Evolutionary conservation across 1,284 basidiomycete genomes (phyloP), one percentile per base, ranked within the genome.

Genomic region (Porogramme epimiltina): DNA sequence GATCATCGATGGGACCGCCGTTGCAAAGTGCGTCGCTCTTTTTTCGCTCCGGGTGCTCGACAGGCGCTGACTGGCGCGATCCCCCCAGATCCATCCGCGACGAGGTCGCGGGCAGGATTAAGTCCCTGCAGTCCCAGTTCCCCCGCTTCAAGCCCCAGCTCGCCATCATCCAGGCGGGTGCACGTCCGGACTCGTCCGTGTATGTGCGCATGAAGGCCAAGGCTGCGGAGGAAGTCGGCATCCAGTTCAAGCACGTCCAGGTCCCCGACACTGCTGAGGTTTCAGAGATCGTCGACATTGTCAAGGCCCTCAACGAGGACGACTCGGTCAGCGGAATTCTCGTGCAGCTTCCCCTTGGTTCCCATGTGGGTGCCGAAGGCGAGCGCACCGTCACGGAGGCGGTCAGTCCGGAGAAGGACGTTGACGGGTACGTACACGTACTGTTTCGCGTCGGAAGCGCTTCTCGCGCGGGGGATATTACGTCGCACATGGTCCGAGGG

Each of bases 131-230:
- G 66, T 68, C 81, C 10, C 76, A 75, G 55, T 84, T 84, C 70
- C 88, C 93, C 22, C 88, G 89, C 39, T 98, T 99, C 78, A 82
- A 89, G 65, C 91, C 95, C 16, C 84, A 89, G 70, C 84, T 99
- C 33, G 89, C 86, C 64, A 95, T 99, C 73, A 84, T 99, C 51
- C 97, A 99, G 74, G 95, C 95, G 49, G 97, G 97, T 47, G 83
- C 85, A 28, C 87, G 91, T 58, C 87, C 93, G 36, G 96, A 98
- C 68, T 98, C 95, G 8, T 78, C 80, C 28, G 89, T 90, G 47
- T 99, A 99, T 75, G 90, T 99, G 60, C 93, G 93, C 66, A 98
- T 98, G 96, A 99, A 99, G 76, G 80, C 84, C 46, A 97, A 95
- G 72, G 97, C 97, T 11, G 93, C 95, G 22, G 87, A 94, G 65